These are phyloP conservation scores for Macadamia tetraphylla DNA, from an alignment of 164 flowering plant species.

Conservation along the genomic window DNA sequence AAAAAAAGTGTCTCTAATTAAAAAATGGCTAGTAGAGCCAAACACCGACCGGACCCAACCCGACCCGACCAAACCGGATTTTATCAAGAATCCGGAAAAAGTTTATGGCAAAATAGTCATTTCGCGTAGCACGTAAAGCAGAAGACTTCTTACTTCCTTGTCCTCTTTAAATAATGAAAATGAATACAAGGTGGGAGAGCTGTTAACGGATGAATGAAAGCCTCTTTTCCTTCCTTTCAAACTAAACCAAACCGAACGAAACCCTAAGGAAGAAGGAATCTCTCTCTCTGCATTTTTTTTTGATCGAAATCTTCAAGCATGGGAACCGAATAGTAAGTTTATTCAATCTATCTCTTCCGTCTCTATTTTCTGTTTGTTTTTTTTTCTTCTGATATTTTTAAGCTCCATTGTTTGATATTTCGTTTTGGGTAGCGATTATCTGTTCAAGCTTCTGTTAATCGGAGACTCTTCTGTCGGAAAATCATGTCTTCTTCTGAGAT, in stretches of 20 bases:
- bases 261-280: slow-evolving; percentile 3
- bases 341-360: not conserved
- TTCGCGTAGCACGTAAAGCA: too few relatives aligned
- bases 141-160: too few relatives aligned
- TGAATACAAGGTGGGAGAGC: too few relatives aligned
- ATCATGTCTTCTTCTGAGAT: slow-evolving; percentile 66
- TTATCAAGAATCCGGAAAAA: too few relatives aligned
- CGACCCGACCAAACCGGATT: too few relatives aligned
- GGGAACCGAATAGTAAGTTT: slow-evolving; percentile 47
- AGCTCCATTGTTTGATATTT: not conserved
- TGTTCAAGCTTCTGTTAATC: slow-evolving; percentile 49
- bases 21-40: too few relatives aligned
- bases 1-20: too few relatives aligned
- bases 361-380: not conserved
- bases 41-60: too few relatives aligned
- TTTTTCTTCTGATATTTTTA: not conserved
- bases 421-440: slow-evolving; percentile 33
- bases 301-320: slow-evolving; percentile 15
- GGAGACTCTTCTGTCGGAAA: slow-evolving; percentile 60
- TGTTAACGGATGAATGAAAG: not conserved
- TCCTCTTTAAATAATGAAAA: too few relatives aligned
- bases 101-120: too few relatives aligned
- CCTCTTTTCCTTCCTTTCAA: not conserved
- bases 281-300: not conserved
- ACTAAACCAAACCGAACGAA: not conserved